These are phyloP conservation scores for Sarocladium oryzae DNA, from an alignment of 2,329 filamentous ascomycete species.

Conservation along the genomic window DNA sequence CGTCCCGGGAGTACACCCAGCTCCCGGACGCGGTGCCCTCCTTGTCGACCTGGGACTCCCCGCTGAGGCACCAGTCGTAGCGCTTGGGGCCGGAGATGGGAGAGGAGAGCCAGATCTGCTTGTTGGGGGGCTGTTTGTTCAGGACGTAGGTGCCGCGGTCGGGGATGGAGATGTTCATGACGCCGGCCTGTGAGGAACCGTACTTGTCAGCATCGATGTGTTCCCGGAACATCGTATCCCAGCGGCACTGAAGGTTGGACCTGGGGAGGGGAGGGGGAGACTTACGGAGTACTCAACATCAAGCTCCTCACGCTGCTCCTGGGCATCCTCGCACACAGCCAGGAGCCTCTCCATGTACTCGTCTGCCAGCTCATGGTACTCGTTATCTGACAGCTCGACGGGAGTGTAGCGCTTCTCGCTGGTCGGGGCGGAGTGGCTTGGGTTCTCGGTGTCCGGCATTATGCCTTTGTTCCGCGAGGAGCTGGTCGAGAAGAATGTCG, in stretches of 20 bases:
- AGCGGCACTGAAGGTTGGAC: no score
- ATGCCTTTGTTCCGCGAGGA: conserved; percentile 39
- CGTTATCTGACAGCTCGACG: conserved; percentile 57
- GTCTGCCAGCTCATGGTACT: conserved; percentile 77
- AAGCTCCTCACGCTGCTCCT: conserved; percentile 67
- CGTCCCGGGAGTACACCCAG: conserved; percentile 87
- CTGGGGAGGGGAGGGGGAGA: no score
- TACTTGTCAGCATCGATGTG: conserved; percentile 5
- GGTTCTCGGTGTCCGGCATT: conserved; percentile 52
- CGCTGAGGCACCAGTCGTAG: conserved; percentile 77
- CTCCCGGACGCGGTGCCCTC: conserved; percentile 66
- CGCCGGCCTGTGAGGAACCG: conserved; percentile 59
- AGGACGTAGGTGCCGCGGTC: conserved; percentile 78
- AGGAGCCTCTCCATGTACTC: conserved; percentile 58
- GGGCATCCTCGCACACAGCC: conserved; percentile 60
- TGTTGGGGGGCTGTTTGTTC: conserved; percentile 98
- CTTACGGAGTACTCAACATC: conserved; percentile 87
- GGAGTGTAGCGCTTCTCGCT: conserved; percentile 36
- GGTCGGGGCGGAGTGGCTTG: conserved; percentile 36
- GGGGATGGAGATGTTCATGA: conserved; percentile 69
- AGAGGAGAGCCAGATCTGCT: conserved; percentile 94
- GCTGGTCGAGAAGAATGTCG: conserved; percentile 23
- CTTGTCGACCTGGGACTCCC: conserved; percentile 67
- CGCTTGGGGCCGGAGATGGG: conserved; percentile 88
- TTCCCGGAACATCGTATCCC: no score